A percentile compares a stretch with the other conserved stretches of the same genome.
Evolutionary conservation across 75 land plant genomes (phyloP).

Genomic region (Isoetes taiwanensis): DNA sequence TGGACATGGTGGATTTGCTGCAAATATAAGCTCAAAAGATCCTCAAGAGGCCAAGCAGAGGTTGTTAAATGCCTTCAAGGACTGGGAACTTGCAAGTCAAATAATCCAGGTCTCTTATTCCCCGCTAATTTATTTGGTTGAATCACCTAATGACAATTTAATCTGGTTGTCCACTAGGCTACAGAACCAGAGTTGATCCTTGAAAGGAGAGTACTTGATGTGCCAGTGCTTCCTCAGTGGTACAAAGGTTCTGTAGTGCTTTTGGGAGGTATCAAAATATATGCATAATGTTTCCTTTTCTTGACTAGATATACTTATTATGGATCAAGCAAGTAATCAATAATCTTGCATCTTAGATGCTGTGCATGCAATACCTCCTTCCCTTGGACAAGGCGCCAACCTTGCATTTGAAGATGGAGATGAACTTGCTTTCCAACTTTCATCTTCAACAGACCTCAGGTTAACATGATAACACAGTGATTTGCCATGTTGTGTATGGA

Average conservation of each 20-base stretch:
- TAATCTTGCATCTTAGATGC: constrained; percentile 22
- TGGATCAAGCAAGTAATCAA: background rate
- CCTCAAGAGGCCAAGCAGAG: constrained; percentile 29
- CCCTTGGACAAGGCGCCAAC: constrained; percentile 42
- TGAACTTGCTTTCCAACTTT: constrained; percentile 29
- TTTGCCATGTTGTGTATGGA: background rate
- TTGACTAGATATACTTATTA: background rate
- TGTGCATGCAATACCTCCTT: constrained; percentile 46
- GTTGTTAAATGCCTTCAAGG: constrained; percentile 22
- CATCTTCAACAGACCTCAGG: constrained; percentile 22
- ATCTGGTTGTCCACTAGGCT: constrained; percentile 10
- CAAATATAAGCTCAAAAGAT: constrained; percentile 22
- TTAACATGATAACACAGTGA: background rate
- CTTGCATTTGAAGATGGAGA: constrained; percentile 42
- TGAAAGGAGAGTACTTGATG: constrained; percentile 36
- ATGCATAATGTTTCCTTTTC: background rate
- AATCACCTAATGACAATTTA: constrained; percentile 1
- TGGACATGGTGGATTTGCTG: constrained; percentile 23
- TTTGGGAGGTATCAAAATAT: constrained; percentile 27
- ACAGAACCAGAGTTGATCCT: constrained; percentile 34
- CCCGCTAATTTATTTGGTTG: background rate
- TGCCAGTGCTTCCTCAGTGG: constrained; percentile 40
- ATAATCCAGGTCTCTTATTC: constrained; percentile 14
- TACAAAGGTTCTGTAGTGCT: constrained; percentile 23
- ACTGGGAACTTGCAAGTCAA: constrained; percentile 25